Percentiles rank a stretch among this genome's conserved stretches.
Conservation (phyloP, 495 filamentous ascomycete species). For the Evernia prunastri region DNA sequence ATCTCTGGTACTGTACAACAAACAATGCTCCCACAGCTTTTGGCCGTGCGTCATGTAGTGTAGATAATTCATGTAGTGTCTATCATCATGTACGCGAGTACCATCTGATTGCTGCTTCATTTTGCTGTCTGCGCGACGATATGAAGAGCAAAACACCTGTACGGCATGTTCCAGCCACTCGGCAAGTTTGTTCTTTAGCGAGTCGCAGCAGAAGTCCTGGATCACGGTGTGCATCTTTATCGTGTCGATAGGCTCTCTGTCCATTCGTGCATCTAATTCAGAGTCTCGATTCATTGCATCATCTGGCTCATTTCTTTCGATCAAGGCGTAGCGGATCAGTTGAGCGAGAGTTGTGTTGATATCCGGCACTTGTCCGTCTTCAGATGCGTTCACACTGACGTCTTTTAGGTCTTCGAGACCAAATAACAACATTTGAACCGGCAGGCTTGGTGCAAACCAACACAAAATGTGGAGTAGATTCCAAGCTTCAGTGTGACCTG, state of each 20-base stretch:
- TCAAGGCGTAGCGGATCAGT: neutral
- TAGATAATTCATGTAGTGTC: no score
- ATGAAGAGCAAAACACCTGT: no score
- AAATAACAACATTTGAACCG: neutral
- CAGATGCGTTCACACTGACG: neutral
- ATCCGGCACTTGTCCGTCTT: neutral
- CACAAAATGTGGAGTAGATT: no score
- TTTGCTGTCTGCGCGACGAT: no score
- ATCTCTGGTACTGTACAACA: no score
- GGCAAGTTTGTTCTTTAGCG: neutral
- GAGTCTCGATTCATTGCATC: neutral
- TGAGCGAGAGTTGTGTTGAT: neutral
- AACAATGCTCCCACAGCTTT: no score
- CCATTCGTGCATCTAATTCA: neutral
- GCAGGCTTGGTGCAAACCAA: no score
- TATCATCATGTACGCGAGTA: no score
- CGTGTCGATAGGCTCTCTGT: neutral
- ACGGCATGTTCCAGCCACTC: neutral
- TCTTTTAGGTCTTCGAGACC: neutral
- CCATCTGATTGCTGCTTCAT: no score
- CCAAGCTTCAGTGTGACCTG: no score
- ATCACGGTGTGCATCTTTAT: neutral
- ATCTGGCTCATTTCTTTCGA: neutral
- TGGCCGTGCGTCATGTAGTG: no score
- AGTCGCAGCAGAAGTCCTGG: neutral